Conservation (phyloP, 495 filamentous ascomycete genomes). For the Echria macrotheca region DNA sequence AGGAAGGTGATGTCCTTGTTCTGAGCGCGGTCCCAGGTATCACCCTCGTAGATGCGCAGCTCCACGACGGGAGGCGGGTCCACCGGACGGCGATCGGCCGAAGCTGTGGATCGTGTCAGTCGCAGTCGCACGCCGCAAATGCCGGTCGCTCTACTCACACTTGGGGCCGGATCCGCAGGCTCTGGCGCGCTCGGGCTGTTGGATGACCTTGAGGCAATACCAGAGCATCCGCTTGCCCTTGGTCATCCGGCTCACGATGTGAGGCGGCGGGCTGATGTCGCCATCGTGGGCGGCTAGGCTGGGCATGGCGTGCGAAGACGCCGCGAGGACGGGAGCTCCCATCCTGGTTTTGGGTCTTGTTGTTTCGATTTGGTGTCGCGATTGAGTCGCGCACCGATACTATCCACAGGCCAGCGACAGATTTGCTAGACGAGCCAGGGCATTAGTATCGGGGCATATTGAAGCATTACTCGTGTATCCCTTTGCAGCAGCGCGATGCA, state of each 20-base stretch:
- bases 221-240: constrained; percentile 74
- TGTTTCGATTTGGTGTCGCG: too few relatives aligned
- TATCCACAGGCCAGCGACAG: too few relatives aligned
- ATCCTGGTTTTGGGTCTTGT: constrained; percentile 14
- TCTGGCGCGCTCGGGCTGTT: constrained; percentile 92
- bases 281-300: constrained; percentile 22
- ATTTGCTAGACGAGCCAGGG: too few relatives aligned
- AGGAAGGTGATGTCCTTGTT: constrained; percentile 84
- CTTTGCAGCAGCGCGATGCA: too few relatives aligned
- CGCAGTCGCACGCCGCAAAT: too few relatives aligned
- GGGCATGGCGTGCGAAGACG: constrained; percentile 23
- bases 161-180: constrained; percentile 95
- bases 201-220: constrained; percentile 81
- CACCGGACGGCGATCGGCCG: constrained; percentile 91
- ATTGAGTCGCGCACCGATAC: too few relatives aligned
- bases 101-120: constrained; percentile 51
- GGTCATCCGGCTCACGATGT: constrained; percentile 52
- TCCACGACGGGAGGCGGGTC: constrained; percentile 97
- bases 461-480: too few relatives aligned
- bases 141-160: constrained; percentile 55
- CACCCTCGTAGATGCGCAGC: constrained; percentile 77
- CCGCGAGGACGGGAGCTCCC: constrained; percentile 27
- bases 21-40: constrained; percentile 47
- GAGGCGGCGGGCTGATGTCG: constrained; percentile 11
- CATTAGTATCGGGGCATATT: too few relatives aligned